Evolutionary conservation across 345 rosid species (phyloP).

Genomic region (Erodium maritimum): DNA sequence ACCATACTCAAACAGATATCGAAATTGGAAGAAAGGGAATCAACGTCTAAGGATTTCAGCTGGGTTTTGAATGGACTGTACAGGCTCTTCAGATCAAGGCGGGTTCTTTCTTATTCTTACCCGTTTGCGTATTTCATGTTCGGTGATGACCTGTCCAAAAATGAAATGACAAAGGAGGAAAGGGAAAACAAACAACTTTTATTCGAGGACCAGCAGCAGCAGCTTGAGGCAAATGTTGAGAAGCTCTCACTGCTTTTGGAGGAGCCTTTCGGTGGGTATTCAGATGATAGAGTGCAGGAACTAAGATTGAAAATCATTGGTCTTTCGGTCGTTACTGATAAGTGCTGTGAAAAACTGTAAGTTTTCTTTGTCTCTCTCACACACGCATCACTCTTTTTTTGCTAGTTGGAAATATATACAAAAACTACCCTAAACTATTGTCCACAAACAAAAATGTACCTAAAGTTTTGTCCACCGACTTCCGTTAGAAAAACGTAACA

Average conservation of each 20-base stretch:
- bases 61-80: slow-evolving; percentile 67
- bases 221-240: slow-evolving; percentile 84
- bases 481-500: no score
- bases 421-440: no score
- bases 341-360: slow-evolving; percentile 60
- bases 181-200: slow-evolving; percentile 62
- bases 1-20: slow-evolving; percentile 45
- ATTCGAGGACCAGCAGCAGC: slow-evolving; percentile 96
- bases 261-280: slow-evolving; percentile 66
- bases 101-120: slow-evolving; percentile 72
- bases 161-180: slow-evolving; percentile 56
- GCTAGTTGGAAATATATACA: no score
- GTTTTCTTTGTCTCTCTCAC: slow-evolving; percentile 11
- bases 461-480: no score
- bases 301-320: slow-evolving; percentile 71
- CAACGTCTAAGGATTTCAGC: slow-evolving; percentile 56
- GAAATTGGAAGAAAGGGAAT: slow-evolving; percentile 45
- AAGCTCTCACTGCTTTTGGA: slow-evolving; percentile 73
- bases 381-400: background rate
- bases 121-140: slow-evolving; percentile 93
- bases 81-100: slow-evolving; percentile 71
- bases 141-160: slow-evolving; percentile 76
- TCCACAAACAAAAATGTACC: no score
- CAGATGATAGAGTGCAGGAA: slow-evolving; percentile 49
- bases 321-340: slow-evolving; percentile 35